Evolutionary conservation across 2,329 filamentous ascomycete genomes (phyloP).

Genomic region (Coleophoma crateriformis): DNA sequence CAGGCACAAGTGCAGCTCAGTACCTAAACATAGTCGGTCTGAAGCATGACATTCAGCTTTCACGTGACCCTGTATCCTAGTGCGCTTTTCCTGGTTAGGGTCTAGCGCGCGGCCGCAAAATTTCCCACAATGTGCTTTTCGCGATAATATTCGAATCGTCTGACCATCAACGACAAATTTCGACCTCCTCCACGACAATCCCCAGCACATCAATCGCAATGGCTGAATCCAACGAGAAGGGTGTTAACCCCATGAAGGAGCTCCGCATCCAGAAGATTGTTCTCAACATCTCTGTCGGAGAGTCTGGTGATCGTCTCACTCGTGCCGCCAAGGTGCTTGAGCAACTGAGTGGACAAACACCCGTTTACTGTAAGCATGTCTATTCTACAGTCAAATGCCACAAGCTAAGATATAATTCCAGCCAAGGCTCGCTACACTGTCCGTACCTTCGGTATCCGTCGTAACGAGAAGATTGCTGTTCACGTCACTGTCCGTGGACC

Average conservation of each 20-base stretch:
- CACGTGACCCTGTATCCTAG: too few species aligned
- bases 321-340: conserved; percentile 99
- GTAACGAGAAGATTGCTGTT: conserved; percentile 99
- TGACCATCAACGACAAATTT: conserved; percentile 7
- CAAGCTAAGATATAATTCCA: conserved; percentile 29
- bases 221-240: conserved; percentile 72
- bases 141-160: conserved; percentile 10
- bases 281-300: conserved; percentile 98
- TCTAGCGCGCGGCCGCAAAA: neutral
- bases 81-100: too few species aligned
- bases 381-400: conserved; percentile 4
- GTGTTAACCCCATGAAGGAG: conserved; percentile 98
- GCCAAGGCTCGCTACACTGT: conserved; percentile 99
- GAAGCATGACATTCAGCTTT: too few species aligned
- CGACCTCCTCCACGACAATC: conserved; percentile 8
- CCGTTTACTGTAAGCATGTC: conserved; percentile 81
- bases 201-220: conserved; percentile 25
- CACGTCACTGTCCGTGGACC: conserved; percentile 99
- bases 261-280: conserved; percentile 99
- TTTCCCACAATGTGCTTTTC: conserved; percentile 1
- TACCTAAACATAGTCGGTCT: too few species aligned
- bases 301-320: conserved; percentile 99
- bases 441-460: conserved; percentile 99
- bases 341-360: conserved; percentile 98
- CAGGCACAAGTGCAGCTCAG: too few species aligned